These are phyloP conservation scores for Penicillium parvum DNA, from an alignment of 495 filamentous ascomycete species.

Conservation along the genomic window DNA sequence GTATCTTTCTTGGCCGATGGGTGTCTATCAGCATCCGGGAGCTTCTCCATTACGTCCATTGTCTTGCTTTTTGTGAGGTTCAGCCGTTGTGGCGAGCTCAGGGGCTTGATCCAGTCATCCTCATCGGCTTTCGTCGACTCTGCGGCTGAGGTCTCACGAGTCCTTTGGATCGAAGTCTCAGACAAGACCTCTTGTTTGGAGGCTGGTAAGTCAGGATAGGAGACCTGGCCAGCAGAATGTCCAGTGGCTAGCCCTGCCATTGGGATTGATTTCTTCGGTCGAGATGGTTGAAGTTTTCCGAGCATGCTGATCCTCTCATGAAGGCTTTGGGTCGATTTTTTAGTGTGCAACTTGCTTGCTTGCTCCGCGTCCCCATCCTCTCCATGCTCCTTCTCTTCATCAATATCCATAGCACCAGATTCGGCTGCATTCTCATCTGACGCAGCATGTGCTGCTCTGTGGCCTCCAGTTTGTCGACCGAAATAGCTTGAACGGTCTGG, in stretches of 20 bases:
- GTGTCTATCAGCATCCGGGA: constrained; percentile 18
- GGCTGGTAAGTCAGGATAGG: constrained; percentile 54
- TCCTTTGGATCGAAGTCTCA: constrained; percentile 24
- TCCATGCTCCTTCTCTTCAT: constrained; percentile 45
- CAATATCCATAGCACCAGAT: constrained; percentile 55
- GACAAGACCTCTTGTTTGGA: constrained; percentile 34
- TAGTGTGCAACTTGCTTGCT: constrained; percentile 64
- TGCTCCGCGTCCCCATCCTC: constrained; percentile 32
- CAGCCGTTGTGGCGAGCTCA: constrained; percentile 43
- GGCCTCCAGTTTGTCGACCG: constrained; percentile 46
- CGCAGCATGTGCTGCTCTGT: constrained; percentile 29
- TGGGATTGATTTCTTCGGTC: constrained; percentile 67
- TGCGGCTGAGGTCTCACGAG: constrained; percentile 18
- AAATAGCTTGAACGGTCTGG: constrained; percentile 52
- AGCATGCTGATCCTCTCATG: constrained; percentile 93
- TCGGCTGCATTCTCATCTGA: constrained; percentile 37
- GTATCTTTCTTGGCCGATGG: constrained; percentile 8
- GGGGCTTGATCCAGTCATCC: constrained; percentile 81
- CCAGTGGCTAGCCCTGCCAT: constrained; percentile 29
- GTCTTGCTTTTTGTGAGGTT: constrained; percentile 53
- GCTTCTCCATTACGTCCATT: constrained; percentile 56
- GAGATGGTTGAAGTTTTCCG: constrained; percentile 69
- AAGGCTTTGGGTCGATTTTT: constrained; percentile 84
- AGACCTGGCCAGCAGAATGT: constrained; percentile 36
- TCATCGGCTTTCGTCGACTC: constrained; percentile 52